Conservation (phyloP, 768 basidiomycete species). For the Trametes cinnabarina region DNA sequence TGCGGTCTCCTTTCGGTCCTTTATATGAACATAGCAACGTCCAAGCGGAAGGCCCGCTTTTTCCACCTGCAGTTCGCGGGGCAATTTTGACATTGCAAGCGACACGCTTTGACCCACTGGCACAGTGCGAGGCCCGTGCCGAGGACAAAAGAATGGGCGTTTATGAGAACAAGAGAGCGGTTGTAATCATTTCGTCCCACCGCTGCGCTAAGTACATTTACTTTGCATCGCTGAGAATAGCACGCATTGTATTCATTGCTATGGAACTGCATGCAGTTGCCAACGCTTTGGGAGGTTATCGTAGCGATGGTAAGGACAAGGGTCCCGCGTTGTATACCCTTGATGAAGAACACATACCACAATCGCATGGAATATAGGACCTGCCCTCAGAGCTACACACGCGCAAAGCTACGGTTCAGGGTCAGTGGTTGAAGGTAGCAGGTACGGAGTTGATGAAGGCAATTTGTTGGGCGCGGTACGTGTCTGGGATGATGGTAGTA, state of each 20-base stretch:
- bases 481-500: constrained; percentile 4
- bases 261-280: too few species aligned
- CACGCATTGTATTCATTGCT: too few species aligned
- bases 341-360: too few species aligned
- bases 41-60: neutral
- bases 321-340: too few species aligned
- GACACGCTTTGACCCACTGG: neutral
- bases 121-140: neutral
- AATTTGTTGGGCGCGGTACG: constrained; percentile 4
- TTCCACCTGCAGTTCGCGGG: neutral
- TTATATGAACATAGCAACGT: neutral
- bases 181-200: neutral
- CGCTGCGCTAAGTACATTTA: neutral
- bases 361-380: too few species aligned
- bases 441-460: constrained; percentile 13
- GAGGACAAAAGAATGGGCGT: constrained; percentile 5
- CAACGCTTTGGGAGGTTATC: too few species aligned
- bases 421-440: neutral
- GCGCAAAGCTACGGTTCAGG: too few species aligned
- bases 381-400: too few species aligned
- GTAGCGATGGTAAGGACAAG: too few species aligned
- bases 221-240: too few species aligned
- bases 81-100: neutral
- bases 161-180: neutral
- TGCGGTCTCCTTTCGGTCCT: neutral